Evolutionary conservation across 495 filamentous ascomycete genomes (phyloP).

Genomic region (Penicillium roqueforti): DNA sequence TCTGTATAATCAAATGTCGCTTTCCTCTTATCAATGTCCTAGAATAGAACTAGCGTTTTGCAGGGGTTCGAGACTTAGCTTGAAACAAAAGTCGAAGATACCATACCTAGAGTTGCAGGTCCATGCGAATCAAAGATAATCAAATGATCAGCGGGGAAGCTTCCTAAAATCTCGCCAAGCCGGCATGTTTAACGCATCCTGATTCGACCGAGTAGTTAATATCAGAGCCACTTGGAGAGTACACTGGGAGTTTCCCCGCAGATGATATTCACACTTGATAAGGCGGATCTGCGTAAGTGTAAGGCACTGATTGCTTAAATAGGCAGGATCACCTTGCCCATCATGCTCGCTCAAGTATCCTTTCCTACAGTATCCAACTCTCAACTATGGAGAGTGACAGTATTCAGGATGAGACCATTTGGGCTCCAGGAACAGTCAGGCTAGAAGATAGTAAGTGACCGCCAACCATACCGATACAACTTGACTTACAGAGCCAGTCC

Average conservation of each 20-base stretch:
- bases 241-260: slow-evolving; percentile 4
- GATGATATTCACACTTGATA: slow-evolving; percentile 5
- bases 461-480: no score
- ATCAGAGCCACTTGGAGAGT: not conserved
- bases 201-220: slow-evolving; percentile 10
- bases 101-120: no score
- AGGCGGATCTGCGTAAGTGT: not conserved
- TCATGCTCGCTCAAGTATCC: not conserved
- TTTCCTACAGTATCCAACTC: not conserved
- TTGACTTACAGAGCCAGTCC: slow-evolving; percentile 11
- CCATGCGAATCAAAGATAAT: not conserved
- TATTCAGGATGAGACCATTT: slow-evolving; percentile 21
- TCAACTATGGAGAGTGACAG: slow-evolving; percentile 12
- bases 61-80: no score
- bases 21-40: no score
- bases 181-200: slow-evolving; percentile 16
- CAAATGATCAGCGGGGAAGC: not conserved
- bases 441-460: slow-evolving; percentile 21
- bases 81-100: no score
- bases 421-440: slow-evolving; percentile 24
- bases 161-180: slow-evolving; percentile 10
- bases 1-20: not conserved
- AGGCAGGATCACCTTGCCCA: not conserved
- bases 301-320: not conserved
- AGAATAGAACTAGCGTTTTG: no score